A percentile compares a stretch with the other conserved stretches of the same genome.
phyloP scores from a whole-genome alignment of 257 asterid species.

The Capsicum rhomboideum region DNA sequence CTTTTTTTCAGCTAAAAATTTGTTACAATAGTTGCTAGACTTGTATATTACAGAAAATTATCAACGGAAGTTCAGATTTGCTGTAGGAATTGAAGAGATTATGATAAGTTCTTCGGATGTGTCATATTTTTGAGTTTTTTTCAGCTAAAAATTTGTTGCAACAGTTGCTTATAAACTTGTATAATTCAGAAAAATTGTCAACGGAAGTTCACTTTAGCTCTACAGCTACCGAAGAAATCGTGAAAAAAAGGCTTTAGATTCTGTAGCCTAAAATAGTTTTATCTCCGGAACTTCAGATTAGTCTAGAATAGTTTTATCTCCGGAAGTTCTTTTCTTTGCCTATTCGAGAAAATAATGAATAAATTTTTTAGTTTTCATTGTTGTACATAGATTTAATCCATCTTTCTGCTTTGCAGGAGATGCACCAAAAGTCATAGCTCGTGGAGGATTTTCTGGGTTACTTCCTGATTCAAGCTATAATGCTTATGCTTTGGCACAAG shows the following conservation, averaged over 20 bases:
- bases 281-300: too few relatives aligned
- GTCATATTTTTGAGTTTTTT: neutral
- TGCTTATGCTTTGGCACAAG: constrained; percentile 35
- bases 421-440: constrained; percentile 62
- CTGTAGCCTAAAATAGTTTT: neutral
- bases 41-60: neutral
- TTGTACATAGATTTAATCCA: neutral
- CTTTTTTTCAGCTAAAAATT: neutral
- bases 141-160: neutral
- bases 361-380: neutral
- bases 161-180: neutral
- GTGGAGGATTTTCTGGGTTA: constrained; percentile 86
- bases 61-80: neutral
- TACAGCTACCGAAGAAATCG: neutral
- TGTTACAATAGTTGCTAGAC: neutral
- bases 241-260: neutral
- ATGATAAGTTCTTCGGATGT: neutral
- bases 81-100: neutral
- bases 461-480: constrained; percentile 57
- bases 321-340: neutral
- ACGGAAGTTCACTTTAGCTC: neutral
- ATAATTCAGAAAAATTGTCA: neutral
- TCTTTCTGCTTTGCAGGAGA: constrained; percentile 38
- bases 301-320: too few relatives aligned
- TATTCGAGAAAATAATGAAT: neutral